Base-by-base conservation (phyloP, 305 asterid genomes). In the Caryopteris hybrid region DNA sequence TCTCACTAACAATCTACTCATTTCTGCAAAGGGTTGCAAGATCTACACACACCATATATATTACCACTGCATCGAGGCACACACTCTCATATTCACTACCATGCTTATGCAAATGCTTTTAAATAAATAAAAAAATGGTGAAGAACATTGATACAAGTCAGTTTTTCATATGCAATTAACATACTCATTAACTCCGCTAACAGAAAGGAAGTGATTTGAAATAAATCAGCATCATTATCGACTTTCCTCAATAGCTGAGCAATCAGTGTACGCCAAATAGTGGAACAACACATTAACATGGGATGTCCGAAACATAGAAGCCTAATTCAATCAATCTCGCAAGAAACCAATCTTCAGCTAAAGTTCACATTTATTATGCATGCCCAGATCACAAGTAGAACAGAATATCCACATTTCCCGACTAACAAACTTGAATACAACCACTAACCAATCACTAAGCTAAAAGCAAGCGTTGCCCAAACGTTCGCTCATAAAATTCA, bases 51-150 rank as follows among this genome's bases (percentile, higher is more conserved):
- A 34, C 39, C n/a, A 29, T 11, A n/a, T n/a, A n/a, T n/a, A n/a
- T n/a, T n/a, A n/a, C n/a, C n/a, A 14, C 14, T 11, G 13, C 18
- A 11, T 6, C 8, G 29, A 41, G 43, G 55, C 72, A 50, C 23
- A 61, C 20, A 59, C 51, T 1, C 18, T 34, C 25, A 48, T 14
- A 34, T 58, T 48, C 16, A 47, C 60, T 8, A 17, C 20, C 48
- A 61, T 17, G 34, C 54, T 51, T 16, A 64, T 23, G 66, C 66
- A 70, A 66, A 63, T 66, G 47, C 61, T 61, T 66, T 20, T 11
- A 27, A 53, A 22, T 5, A n/a, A n/a, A n/a, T n/a, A 1, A 31
- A 14, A 14, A 60, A 56, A 38, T 4, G 29, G 17, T 0, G 42
- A 31, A n/a, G 20, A 31, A 7, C 38, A 43, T 33, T 8, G 3